A percentile compares a stretch with the other conserved stretches of the same genome.
phyloP scores from a whole-genome alignment of 345 rosid genomes.

The Lepidium didymum region DNA sequence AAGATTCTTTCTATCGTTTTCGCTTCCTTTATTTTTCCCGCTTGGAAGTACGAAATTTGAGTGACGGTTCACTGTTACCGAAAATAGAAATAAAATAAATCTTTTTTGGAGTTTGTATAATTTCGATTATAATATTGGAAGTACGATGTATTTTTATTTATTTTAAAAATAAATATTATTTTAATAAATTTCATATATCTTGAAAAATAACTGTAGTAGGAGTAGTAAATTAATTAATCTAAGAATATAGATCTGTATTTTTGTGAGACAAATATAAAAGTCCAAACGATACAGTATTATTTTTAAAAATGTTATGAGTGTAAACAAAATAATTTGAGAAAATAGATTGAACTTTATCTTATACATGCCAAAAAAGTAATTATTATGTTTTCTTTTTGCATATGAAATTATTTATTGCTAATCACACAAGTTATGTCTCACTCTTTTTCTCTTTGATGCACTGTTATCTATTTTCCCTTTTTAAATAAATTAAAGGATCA shows the following conservation, averaged over 20 bases:
- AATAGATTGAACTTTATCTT: not conserved
- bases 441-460: not conserved
- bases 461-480: not conserved
- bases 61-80: slow-evolving; percentile 17
- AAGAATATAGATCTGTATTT: too few species aligned
- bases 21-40: not conserved
- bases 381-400: not conserved
- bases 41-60: slow-evolving; percentile 8
- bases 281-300: too few species aligned
- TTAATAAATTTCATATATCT: not conserved
- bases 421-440: too few species aligned
- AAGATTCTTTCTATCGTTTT: slow-evolving; percentile 10
- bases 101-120: slow-evolving; percentile 15
- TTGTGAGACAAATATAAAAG: too few species aligned
- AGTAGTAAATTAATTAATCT: too few species aligned
- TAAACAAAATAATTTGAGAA: too few species aligned
- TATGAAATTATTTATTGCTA: too few species aligned
- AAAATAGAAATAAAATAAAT: slow-evolving; percentile 16
- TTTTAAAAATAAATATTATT: not conserved
- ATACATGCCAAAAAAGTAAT: not conserved
- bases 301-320: too few species aligned
- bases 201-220: too few species aligned
- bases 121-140: not conserved
- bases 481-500: too few species aligned
- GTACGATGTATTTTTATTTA: too few species aligned